Percentiles rank a stretch among this genome's conserved stretches.
Conservation (phyloP, 1,284 basidiomycete genomes). For the Ustilago hordei region DNA sequence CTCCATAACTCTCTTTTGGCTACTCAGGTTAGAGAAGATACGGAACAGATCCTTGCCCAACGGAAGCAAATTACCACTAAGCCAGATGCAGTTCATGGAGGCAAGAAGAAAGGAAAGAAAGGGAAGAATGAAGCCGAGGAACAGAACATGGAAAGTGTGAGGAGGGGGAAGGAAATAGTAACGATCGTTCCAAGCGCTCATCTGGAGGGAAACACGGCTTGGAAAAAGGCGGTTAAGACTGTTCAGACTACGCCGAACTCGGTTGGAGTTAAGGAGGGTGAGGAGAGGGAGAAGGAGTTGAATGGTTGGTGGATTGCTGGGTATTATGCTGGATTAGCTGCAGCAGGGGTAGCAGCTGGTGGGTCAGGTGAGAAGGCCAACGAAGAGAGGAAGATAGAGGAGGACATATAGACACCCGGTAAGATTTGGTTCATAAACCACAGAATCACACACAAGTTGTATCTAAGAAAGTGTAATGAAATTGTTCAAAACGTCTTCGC, state of each 20-base stretch:
- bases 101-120: too few species aligned
- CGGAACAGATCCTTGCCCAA: conserved; percentile 17
- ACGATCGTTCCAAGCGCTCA: conserved; percentile 22
- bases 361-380: not conserved
- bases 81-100: not conserved
- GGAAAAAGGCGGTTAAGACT: conserved; percentile 34
- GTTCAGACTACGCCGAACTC: conserved; percentile 34
- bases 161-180: conserved; percentile 3
- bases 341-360: not conserved
- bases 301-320: conserved; percentile 23
- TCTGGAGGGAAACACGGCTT: conserved; percentile 26
- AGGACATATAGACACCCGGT: not conserved
- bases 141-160: not conserved
- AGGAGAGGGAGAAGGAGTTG: not conserved
- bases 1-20: conserved; percentile 21
- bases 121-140: not conserved
- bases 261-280: not conserved
- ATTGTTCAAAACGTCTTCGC: not conserved
- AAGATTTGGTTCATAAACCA: not conserved
- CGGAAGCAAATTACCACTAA: not conserved
- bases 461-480: not conserved
- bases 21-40: conserved; percentile 20
- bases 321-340: conserved; percentile 18
- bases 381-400: not conserved
- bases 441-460: too few species aligned